Conservation (phyloP, 2,329 filamentous ascomycete species). For the Aspergillus fijiensis region DNA sequence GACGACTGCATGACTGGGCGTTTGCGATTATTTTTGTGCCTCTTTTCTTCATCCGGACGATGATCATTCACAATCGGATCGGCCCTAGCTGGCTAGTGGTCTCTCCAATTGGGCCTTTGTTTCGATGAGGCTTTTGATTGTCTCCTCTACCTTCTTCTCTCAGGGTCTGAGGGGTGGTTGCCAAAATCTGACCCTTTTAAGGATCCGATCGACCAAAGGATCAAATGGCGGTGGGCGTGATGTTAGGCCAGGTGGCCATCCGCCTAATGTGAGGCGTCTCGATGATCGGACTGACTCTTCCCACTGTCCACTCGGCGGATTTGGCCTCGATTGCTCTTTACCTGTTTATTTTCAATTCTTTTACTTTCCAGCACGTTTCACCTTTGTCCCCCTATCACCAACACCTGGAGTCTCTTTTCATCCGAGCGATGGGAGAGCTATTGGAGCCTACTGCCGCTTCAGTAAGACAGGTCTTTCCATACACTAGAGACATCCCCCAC, state of each 20-base stretch:
- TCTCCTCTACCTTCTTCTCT: neutral
- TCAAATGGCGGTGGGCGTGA: conserved; percentile 18
- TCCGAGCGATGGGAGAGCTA: conserved; percentile 10
- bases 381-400: neutral
- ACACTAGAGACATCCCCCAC: conserved; percentile 26
- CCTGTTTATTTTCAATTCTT: neutral
- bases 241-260: conserved; percentile 12
- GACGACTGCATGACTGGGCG: conserved; percentile 44
- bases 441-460: conserved; percentile 36
- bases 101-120: conserved; percentile 34
- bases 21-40: conserved; percentile 28
- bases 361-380: neutral
- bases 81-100: conserved; percentile 35
- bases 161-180: neutral
- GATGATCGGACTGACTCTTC: conserved; percentile 12
- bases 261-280: conserved; percentile 8
- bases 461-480: conserved; percentile 15
- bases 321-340: conserved; percentile 1
- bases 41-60: conserved; percentile 4
- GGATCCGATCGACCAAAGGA: neutral
- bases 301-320: neutral
- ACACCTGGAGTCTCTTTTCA: neutral
- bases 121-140: conserved; percentile 6
- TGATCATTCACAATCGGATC: conserved; percentile 26
- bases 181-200: neutral